Evolutionary conservation across 495 filamentous ascomycete species (phyloP).

Genomic region (Haplographium delicatum): DNA sequence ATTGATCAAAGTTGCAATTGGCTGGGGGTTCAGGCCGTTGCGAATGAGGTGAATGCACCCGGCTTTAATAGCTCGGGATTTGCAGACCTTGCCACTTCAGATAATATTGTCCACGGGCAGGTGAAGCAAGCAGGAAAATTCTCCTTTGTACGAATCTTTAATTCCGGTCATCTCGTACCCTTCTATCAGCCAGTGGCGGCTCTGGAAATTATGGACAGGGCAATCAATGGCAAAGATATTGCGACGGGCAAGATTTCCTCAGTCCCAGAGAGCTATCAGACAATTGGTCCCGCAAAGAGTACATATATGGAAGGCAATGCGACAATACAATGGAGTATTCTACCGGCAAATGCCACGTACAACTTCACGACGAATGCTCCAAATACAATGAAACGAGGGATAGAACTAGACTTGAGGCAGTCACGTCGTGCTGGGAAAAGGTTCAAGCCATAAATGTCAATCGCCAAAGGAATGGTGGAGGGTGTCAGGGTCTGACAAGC

Average conservation of each 20-base stretch:
- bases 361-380: slow-evolving; percentile 47
- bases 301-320: slow-evolving; percentile 53
- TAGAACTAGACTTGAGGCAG: not conserved
- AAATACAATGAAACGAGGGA: slow-evolving; percentile 13
- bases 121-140: slow-evolving; percentile 58
- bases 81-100: slow-evolving; percentile 48
- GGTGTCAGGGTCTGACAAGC: no score
- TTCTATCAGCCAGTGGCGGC: slow-evolving; percentile 64
- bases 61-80: slow-evolving; percentile 48
- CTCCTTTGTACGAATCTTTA: slow-evolving; percentile 51
- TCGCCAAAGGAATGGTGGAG: no score
- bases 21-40: slow-evolving; percentile 49
- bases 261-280: slow-evolving; percentile 34
- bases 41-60: slow-evolving; percentile 38
- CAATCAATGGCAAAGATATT: slow-evolving; percentile 50
- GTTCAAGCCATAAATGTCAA: slow-evolving; percentile 5
- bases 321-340: slow-evolving; percentile 46
- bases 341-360: slow-evolving; percentile 47
- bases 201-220: slow-evolving; percentile 54
- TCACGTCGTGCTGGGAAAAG: slow-evolving; percentile 5
- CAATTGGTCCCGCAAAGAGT: slow-evolving; percentile 43
- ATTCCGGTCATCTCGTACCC: slow-evolving; percentile 56
- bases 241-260: slow-evolving; percentile 50
- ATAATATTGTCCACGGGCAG: slow-evolving; percentile 55
- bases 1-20: slow-evolving; percentile 19